Conservation (phyloP, 306 rosid genomes). For the Trichosanthes cucumerina region DNA sequence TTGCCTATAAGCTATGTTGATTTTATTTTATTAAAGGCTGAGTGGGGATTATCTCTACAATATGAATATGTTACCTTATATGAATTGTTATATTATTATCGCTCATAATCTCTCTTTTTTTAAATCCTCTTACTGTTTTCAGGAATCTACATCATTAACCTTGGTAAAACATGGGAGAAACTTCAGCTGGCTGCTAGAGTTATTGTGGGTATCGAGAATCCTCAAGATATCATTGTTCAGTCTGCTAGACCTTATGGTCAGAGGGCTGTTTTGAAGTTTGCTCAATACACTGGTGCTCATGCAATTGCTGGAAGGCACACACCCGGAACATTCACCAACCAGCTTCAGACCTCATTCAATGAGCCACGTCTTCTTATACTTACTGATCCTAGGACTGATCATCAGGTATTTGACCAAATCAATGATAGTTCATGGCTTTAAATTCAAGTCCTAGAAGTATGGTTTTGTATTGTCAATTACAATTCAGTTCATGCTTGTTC, state of each 20-base stretch:
- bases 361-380: slow-evolving; percentile 90
- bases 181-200: slow-evolving; percentile 78
- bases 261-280: slow-evolving; percentile 84
- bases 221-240: slow-evolving; percentile 81
- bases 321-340: slow-evolving; percentile 83
- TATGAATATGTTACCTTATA: not conserved
- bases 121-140: not conserved
- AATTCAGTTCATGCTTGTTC: not conserved
- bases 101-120: not conserved
- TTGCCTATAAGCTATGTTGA: not conserved
- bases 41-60: not conserved
- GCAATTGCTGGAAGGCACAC: slow-evolving; percentile 97
- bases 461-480: not conserved
- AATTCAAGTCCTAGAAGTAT: not conserved
- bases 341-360: slow-evolving; percentile 70
- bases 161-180: slow-evolving; percentile 89
- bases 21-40: not conserved
- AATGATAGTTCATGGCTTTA: not conserved
- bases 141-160: slow-evolving; percentile 76
- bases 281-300: slow-evolving; percentile 78
- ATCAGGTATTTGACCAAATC: slow-evolving; percentile 41
- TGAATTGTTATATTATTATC: not conserved
- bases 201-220: slow-evolving; percentile 72
- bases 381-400: slow-evolving; percentile 90
- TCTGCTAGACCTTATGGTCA: slow-evolving; percentile 93